A percentile compares a stretch with the other conserved stretches of the same genome.
These are phyloP conservation scores for Trichoderma endophyticum DNA, from an alignment of 2,329 filamentous ascomycete genomes.

Conservation along the genomic window DNA sequence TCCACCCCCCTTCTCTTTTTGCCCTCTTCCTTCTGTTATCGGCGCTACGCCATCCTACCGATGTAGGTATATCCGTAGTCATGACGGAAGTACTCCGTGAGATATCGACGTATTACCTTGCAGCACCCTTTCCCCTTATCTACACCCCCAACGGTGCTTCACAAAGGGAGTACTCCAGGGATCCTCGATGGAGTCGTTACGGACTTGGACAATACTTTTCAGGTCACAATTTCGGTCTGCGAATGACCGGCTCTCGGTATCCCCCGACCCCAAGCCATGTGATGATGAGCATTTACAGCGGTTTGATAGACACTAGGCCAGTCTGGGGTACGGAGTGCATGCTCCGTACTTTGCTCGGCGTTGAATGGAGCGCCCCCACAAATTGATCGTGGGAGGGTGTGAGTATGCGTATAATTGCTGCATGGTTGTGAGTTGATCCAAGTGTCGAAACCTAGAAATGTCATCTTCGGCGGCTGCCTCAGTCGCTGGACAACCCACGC, in stretches of 20 bases:
- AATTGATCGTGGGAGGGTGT: conserved; percentile 1
- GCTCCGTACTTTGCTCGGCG: background rate
- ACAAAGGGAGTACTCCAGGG: background rate
- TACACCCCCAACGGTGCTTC: background rate
- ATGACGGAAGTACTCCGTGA: background rate
- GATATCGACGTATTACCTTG: background rate
- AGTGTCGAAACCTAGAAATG: background rate
- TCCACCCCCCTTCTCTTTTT: background rate
- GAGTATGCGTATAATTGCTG: conserved; percentile 15
- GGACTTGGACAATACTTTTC: background rate
- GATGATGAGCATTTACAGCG: background rate
- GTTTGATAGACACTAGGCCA: background rate
- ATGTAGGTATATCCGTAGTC: background rate
- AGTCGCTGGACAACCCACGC: background rate
- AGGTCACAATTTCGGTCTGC: conserved; percentile 1
- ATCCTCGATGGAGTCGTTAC: background rate
- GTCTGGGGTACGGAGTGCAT: background rate
- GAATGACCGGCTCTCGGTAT: background rate
- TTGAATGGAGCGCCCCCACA: conserved; percentile 5
- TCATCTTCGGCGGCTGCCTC: conserved; percentile 2
- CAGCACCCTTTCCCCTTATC: background rate
- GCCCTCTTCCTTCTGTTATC: background rate
- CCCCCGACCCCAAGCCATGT: background rate
- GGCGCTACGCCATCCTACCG: background rate
- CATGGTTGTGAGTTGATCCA: background rate